Evolutionary conservation across 441 rosid species (phyloP).

Genomic region (Brassica balearica): DNA sequence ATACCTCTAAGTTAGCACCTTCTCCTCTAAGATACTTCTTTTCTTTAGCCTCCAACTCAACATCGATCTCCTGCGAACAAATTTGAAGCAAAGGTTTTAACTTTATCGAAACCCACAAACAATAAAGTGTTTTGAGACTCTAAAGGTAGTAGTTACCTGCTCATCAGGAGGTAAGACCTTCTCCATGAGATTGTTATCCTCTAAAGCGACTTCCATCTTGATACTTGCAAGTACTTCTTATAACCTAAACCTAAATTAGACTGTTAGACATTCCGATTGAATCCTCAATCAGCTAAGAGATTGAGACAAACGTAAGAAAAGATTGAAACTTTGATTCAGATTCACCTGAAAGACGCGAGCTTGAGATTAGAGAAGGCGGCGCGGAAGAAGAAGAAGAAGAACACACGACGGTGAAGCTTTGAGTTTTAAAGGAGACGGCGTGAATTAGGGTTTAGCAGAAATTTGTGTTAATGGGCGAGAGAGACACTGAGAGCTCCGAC

Average conservation of each 20-base stretch:
- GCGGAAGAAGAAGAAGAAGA: neutral
- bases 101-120: constrained; percentile 9
- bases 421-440: neutral
- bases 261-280: neutral
- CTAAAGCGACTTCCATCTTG: constrained; percentile 48
- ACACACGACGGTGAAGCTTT: constrained; percentile 23
- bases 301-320: neutral
- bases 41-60: constrained; percentile 62
- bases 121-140: neutral
- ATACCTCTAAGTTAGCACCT: constrained; percentile 78
- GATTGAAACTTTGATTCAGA: neutral
- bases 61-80: constrained; percentile 54
- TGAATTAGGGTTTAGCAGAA: constrained; percentile 28
- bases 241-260: neutral
- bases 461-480: neutral
- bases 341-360: too few relatives aligned
- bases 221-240: neutral
- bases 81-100: neutral
- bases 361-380: constrained; percentile 9
- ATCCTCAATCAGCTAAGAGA: constrained; percentile 12
- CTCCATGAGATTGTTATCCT: constrained; percentile 41
- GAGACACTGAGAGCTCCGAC: constrained; percentile 26
- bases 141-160: constrained; percentile 43
- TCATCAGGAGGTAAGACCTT: constrained; percentile 48
- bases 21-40: constrained; percentile 88